These are phyloP conservation scores for Aureobasidium melanogenum DNA, from an alignment of 2,329 filamentous ascomycete species.

Conservation along the genomic window DNA sequence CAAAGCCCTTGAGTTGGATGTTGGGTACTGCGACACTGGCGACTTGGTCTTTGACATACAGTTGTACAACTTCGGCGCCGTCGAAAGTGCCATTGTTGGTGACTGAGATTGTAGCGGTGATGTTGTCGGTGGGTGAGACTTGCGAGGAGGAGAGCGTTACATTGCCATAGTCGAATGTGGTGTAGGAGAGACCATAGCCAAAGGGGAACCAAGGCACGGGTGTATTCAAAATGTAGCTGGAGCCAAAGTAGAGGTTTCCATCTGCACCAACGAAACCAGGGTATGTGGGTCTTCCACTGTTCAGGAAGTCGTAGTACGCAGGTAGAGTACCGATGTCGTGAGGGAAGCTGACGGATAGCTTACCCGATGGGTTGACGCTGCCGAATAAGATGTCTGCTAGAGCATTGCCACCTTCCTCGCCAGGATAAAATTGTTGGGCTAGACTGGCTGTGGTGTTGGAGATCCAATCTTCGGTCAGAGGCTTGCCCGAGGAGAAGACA, in stretches of 20 bases:
- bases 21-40: constrained; percentile 57
- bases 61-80: constrained; percentile 59
- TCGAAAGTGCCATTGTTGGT: constrained; percentile 49
- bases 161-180: constrained; percentile 51
- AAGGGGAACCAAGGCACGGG: constrained; percentile 56
- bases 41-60: constrained; percentile 57
- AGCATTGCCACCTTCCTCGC: constrained; percentile 58
- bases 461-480: constrained; percentile 65
- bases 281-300: constrained; percentile 51
- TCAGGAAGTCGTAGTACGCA: constrained; percentile 64
- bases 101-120: constrained; percentile 54
- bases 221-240: constrained; percentile 54
- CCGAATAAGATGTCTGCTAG: constrained; percentile 60
- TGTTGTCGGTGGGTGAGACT: constrained; percentile 40
- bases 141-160: constrained; percentile 42
- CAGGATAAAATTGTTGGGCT: constrained; percentile 67
- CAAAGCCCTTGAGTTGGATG: constrained; percentile 56
- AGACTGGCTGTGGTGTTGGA: constrained; percentile 55
- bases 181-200: constrained; percentile 59
- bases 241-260: constrained; percentile 55
- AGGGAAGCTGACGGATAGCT: constrained; percentile 58
- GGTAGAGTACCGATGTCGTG: constrained; percentile 58
- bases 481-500: constrained; percentile 61
- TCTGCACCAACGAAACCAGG: constrained; percentile 47
- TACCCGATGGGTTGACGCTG: constrained; percentile 56